Evolutionary conservation across 176 grass and related monocot species (phyloP), one percentile per base, ranked within the genome.

Genomic region (Cocos nucifera): DNA sequence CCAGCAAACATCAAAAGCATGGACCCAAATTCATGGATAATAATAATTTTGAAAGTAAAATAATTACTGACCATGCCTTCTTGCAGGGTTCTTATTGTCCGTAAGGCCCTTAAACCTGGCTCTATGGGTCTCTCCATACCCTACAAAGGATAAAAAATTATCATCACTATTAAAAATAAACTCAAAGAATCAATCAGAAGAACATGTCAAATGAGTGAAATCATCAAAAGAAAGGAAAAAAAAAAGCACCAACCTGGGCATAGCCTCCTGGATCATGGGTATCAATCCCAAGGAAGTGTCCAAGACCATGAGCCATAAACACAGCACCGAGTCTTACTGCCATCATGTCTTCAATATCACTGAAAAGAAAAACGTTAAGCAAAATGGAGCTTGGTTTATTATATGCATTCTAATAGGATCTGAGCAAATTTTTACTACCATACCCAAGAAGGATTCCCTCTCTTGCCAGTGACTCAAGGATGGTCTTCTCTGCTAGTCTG

Each of bases 191-290:
- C 9, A 0, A 12, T 55, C 30, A 2, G 9, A 5, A 67, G 19
- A 19, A 7, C 17, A 67, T 32, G 14, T 21, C 15, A 26, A 51
- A 51, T 27, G 49, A 65, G 63, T 26, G 24, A 54, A 4, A 64
- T 54, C 27, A 51, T 12, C n/a, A 27, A 73, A 6, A 3, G 7
- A 35, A 56, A 1, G 21, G 1, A 21, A 21, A 21, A 39, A 64
- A 69, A 59, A 7, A 39, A 44, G 35, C 9, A 44, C 10, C 44
- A 53, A 96, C 80, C 92, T 88, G 70, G 54, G 78, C 69, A 86
- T 90, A 97, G 26, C 92, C 92, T 21, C 86, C 92, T 53, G 92
- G 87, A 77, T 97, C 92, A 85, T 91, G 92, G 17, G 92, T 97
- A 51, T 97, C 92, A 73, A 97, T 82, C 62, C 92, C 92, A 78